A percentile compares a stretch with the other conserved stretches of the same genome.
Evolutionary conservation across 2,329 filamentous ascomycete genomes (phyloP).

Genomic region (Penicillium olsonii): DNA sequence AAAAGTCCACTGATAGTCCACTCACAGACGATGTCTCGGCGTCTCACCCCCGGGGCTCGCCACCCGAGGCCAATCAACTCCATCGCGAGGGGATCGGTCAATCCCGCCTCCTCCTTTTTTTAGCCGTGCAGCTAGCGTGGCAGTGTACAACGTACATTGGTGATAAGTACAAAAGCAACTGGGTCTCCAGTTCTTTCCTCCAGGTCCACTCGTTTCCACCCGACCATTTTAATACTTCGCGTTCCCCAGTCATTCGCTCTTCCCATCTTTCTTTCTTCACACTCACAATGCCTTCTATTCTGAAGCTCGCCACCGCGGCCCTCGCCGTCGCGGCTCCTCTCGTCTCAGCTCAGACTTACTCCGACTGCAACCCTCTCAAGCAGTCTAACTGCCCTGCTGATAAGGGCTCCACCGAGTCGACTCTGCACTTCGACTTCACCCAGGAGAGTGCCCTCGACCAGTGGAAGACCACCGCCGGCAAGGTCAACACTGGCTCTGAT

Average conservation of each 20-base stretch:
- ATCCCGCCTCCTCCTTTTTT: conserved; percentile 11
- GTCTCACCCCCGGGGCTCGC: not conserved
- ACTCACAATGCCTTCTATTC: conserved; percentile 31
- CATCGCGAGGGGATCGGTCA: not conserved
- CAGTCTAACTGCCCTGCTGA: conserved; percentile 63
- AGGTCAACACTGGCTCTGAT: conserved; percentile 64
- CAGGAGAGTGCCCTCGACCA: conserved; percentile 55
- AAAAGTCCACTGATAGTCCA: not conserved
- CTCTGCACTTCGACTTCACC: conserved; percentile 41
- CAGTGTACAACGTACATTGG: too few species aligned
- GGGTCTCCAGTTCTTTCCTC: not conserved
- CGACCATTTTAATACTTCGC: not conserved
- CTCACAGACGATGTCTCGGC: conserved; percentile 6
- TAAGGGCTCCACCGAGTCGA: conserved; percentile 61
- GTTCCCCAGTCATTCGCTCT: not conserved
- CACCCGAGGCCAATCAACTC: conserved; percentile 2
- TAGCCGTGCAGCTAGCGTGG: conserved; percentile 1
- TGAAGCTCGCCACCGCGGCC: conserved; percentile 33
- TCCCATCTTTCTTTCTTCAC: conserved; percentile 3
- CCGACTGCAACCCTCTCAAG: conserved; percentile 69
- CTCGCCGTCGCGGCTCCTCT: conserved; percentile 35
- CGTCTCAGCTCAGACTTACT: conserved; percentile 68
- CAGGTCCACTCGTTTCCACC: conserved; percentile 21
- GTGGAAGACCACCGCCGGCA: conserved; percentile 69
- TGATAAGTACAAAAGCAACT: conserved; percentile 2